Evolutionary conservation across 345 rosid species (phyloP).

Genomic region (Erysimum cheiranthoides): DNA sequence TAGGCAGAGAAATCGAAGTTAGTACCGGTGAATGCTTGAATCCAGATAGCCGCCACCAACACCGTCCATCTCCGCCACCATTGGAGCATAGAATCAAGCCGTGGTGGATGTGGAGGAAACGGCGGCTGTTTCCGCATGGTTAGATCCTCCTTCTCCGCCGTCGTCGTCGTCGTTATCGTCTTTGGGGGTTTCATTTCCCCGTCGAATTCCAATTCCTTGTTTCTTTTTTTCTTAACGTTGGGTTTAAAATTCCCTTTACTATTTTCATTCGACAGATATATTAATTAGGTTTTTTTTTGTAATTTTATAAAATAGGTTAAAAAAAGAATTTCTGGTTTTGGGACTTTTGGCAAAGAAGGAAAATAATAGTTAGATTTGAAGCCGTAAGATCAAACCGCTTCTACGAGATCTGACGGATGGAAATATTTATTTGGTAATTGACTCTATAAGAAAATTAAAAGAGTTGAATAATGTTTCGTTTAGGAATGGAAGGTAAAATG

Average conservation of each 20-base stretch:
- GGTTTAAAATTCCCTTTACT: constrained; percentile 25
- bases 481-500: constrained; percentile 23
- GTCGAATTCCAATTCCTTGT: not conserved
- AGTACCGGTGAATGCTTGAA: constrained; percentile 87
- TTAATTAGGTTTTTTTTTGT: no score
- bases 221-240: constrained; percentile 24
- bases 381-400: constrained; percentile 1
- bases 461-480: not conserved
- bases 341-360: not conserved
- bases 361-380: not conserved
- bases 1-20: constrained; percentile 82
- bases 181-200: constrained; percentile 25
- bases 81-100: constrained; percentile 13
- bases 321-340: not conserved
- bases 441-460: not conserved
- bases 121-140: not conserved
- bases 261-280: not conserved
- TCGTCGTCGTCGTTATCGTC: not conserved
- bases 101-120: not conserved
- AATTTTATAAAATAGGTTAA: no score
- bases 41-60: constrained; percentile 66
- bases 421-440: not conserved
- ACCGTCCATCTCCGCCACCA: constrained; percentile 71
- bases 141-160: constrained; percentile 1
- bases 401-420: constrained; percentile 22